A percentile compares a stretch with the other conserved stretches of the same genome.
Conservation (phyloP, 306 rosid species). For the Quercus mongolica region DNA sequence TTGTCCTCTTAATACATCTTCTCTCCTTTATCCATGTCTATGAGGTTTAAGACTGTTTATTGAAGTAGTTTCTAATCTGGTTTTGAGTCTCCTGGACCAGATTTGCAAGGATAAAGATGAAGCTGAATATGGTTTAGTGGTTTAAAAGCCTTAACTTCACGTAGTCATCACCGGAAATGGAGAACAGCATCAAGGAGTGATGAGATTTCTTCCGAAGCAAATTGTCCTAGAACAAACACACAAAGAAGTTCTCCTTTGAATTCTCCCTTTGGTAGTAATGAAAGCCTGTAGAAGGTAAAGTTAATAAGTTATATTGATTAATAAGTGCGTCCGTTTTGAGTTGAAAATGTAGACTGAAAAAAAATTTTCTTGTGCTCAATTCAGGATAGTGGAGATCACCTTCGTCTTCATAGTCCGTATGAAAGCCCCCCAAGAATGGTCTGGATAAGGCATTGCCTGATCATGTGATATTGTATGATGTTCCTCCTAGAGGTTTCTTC, state of each 20-base stretch:
- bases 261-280: constrained; percentile 93
- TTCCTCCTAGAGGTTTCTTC: constrained; percentile 83
- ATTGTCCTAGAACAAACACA: constrained; percentile 91
- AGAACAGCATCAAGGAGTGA: constrained; percentile 97
- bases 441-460: constrained; percentile 82
- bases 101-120: constrained; percentile 99
- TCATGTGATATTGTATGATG: constrained; percentile 62
- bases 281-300: constrained; percentile 83
- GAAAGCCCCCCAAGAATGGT: constrained; percentile 97
- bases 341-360: constrained; percentile 16
- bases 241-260: constrained; percentile 90
- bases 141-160: constrained; percentile 84
- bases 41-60: background rate
- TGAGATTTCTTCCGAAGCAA: constrained; percentile 84
- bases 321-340: constrained; percentile 4
- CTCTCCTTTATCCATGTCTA: background rate
- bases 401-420: constrained; percentile 86
- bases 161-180: constrained; percentile 85
- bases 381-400: constrained; percentile 87
- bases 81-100: constrained; percentile 47
- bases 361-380: constrained; percentile 26
- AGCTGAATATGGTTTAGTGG: constrained; percentile 98
- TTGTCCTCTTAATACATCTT: background rate
- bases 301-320: constrained; percentile 1
- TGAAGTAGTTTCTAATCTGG: constrained; percentile 22